A percentile compares a stretch with the other conserved stretches of the same genome.
Evolutionary conservation across 345 rosid species (phyloP).

Genomic region (Boechera retrofracta): DNA sequence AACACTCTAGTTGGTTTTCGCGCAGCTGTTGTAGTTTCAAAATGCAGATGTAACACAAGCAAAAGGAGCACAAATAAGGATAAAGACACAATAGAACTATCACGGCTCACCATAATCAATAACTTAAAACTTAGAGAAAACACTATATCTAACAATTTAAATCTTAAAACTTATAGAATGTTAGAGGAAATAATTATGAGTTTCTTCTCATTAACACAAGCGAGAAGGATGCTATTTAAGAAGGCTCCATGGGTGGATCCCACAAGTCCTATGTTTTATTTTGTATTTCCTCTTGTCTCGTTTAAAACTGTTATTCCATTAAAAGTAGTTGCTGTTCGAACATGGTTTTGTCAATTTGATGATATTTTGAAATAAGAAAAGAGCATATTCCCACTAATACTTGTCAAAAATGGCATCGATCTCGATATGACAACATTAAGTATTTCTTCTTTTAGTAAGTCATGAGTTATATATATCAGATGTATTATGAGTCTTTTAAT

Average conservation of each 20-base stretch:
- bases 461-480: conserved; percentile 11
- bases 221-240: conserved; percentile 30
- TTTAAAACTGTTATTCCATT: conserved; percentile 9
- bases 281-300: background rate
- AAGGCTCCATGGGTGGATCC: conserved; percentile 31
- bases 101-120: conserved; percentile 35
- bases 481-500: conserved; percentile 5
- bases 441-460: conserved; percentile 29
- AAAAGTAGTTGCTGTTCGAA: conserved; percentile 10
- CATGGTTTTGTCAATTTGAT: conserved; percentile 25
- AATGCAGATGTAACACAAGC: conserved; percentile 37
- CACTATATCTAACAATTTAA: background rate
- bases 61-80: conserved; percentile 1
- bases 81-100: conserved; percentile 12
- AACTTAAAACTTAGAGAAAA: conserved; percentile 8
- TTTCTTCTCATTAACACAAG: background rate
- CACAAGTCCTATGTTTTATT: background rate
- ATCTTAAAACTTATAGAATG: background rate
- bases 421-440: conserved; percentile 28
- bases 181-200: background rate
- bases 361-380: conserved; percentile 27
- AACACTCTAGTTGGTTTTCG: conserved; percentile 27
- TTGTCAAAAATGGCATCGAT: conserved; percentile 33
- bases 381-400: conserved; percentile 28
- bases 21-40: conserved; percentile 14